Evolutionary conservation across 208 protist genomes (phyloP).

Genomic region (Wallacemonas collosoma): DNA sequence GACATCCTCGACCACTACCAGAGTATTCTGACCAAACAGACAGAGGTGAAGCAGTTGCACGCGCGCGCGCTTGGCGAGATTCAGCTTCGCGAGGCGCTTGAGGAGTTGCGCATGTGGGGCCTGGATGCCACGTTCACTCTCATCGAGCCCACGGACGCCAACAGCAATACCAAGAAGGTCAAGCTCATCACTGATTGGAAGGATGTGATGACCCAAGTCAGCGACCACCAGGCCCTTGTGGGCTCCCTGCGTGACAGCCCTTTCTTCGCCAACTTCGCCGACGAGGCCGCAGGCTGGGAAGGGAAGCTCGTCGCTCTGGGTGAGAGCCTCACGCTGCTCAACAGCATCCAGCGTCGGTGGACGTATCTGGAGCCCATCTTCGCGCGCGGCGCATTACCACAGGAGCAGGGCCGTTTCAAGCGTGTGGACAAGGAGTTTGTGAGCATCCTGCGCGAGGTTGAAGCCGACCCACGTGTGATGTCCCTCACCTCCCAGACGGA

Average conservation of each 20-base stretch:
- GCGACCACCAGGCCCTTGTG: constrained; percentile 96
- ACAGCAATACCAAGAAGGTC: constrained; percentile 49
- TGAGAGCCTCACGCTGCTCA: constrained; percentile 86
- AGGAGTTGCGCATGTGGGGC: constrained; percentile 94
- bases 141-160: constrained; percentile 43
- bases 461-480: constrained; percentile 92
- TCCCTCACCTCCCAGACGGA: constrained; percentile 82
- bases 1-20: constrained; percentile 84
- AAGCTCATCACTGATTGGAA: constrained; percentile 98
- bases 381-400: constrained; percentile 93
- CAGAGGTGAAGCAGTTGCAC: constrained; percentile 93
- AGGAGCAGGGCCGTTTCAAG: constrained; percentile 96
- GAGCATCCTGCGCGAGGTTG: constrained; percentile 88
- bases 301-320: constrained; percentile 87
- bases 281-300: constrained; percentile 92
- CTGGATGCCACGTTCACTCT: constrained; percentile 89
- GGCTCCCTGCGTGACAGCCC: constrained; percentile 95
- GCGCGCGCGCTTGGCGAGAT: constrained; percentile 94
- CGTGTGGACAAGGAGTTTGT: constrained; percentile 96
- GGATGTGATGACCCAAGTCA: constrained; percentile 94
- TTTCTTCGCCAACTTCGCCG: constrained; percentile 93
- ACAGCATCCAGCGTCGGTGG: constrained; percentile 97
- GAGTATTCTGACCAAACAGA: constrained; percentile 78
- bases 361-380: constrained; percentile 99
- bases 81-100: constrained; percentile 93